Evolutionary conservation across 345 rosid species (phyloP).

Genomic region (Noccaea bulbosa): DNA sequence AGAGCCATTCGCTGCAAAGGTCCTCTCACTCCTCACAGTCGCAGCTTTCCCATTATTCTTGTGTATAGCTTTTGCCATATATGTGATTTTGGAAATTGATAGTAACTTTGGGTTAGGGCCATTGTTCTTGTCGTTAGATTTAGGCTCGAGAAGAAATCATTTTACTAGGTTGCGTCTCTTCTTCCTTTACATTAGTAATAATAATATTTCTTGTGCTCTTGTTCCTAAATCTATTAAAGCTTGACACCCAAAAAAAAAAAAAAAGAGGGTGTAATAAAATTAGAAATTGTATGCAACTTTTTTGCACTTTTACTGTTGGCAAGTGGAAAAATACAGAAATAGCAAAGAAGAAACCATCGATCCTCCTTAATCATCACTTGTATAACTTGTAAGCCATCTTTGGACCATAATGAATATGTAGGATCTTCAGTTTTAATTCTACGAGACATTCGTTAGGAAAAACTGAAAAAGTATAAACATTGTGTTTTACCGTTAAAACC

Average conservation of each 20-base stretch:
- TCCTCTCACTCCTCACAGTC: background rate
- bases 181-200: conserved; percentile 20
- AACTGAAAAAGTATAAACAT: too few relatives aligned
- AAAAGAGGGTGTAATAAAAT: background rate
- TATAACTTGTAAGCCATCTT: background rate
- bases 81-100: conserved; percentile 38
- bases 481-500: too few relatives aligned
- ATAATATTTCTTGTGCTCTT: conserved; percentile 18
- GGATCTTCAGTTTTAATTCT: too few relatives aligned
- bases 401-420: too few relatives aligned
- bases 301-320: background rate
- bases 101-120: conserved; percentile 34
- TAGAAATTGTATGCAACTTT: background rate
- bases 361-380: background rate
- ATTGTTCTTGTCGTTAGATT: conserved; percentile 36
- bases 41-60: conserved; percentile 37
- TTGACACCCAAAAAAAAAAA: background rate
- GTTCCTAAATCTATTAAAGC: conserved; percentile 20
- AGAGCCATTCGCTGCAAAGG: conserved; percentile 12
- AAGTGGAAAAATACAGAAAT: background rate
- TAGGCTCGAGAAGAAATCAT: conserved; percentile 35
- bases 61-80: conserved; percentile 41
- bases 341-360: background rate
- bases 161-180: conserved; percentile 25
- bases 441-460: too few relatives aligned